Evolutionary conservation across 2,329 filamentous ascomycete species (phyloP), one percentile per base, ranked within the genome.

Genomic region (Trichoderma lentiforme): DNA sequence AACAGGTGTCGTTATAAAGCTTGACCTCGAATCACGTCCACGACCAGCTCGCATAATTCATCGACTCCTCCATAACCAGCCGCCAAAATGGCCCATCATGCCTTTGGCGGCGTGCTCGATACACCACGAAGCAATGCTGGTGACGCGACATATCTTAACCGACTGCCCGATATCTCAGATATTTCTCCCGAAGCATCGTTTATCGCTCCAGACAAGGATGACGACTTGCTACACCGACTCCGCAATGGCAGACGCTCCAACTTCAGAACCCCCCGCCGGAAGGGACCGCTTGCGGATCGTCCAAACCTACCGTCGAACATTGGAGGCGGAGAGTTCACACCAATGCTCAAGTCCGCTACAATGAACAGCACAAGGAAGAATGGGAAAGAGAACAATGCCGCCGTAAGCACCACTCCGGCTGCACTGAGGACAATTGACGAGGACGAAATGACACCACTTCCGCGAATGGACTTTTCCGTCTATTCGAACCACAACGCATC

Each of bases 121-220:
- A 97, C 95, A 77, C 95, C 95, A 78, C 91, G 92, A 80, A 97
- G 94, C 73, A 92, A 94, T 78, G 82, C 91, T 76, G 94, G 92
- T 79, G 94, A 98, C 87, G 90, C 90, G 82, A 97, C 94, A 75
- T 95, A 91, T 81, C 86, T 97, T 74, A 89, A 83, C 81, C 85
- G 90, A 82, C 82, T 88, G 83, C 84, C 90, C 76, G 91, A 94
- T 78, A 90, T 97, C 78, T 81, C 79, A 73, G 94, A 97, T 77
- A 90, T 95, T 76, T 97, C 94, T 67, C 91, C 94, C 77, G 94
- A 97, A 79, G 90, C 93, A 71, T 96, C 95, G 1, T 97, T 98
- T 76, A 89, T 91, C 71, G 94, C 93, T 34, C 95, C 92, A 28
- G 88, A 86, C 32, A 95, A 93, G 81, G 81, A 83, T 12, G 80